phyloP scores from a whole-genome alignment of 805 yeast genomes.

The Naumovozyma baii region DNA sequence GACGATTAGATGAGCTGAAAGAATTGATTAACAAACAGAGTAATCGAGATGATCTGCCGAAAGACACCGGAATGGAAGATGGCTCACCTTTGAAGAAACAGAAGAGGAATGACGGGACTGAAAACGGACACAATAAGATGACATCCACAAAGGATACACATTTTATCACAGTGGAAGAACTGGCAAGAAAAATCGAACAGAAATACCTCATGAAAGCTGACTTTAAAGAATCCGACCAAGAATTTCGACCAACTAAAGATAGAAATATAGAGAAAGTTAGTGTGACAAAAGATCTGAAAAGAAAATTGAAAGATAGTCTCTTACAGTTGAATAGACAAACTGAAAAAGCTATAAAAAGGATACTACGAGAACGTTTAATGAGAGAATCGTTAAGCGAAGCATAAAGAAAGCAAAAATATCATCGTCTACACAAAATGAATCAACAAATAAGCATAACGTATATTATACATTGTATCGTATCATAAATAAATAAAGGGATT shows the following conservation, averaged over 20 bases:
- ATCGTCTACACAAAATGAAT: constrained; percentile 2
- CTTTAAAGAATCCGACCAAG: no score
- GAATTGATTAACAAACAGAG: background rate
- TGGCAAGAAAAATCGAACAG: no score
- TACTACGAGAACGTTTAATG: constrained; percentile 31
- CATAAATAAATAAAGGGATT: background rate
- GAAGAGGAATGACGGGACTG: no score
- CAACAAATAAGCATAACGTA: background rate
- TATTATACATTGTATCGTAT: background rate
- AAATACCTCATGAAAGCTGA: no score
- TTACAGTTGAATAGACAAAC: constrained; percentile 35
- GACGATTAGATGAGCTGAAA: background rate
- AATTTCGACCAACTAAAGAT: no score
- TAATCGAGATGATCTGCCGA: no score
- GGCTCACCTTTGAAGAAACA: no score
- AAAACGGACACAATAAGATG: no score
- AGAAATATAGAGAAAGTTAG: constrained; percentile 7
- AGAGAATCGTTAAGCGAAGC: background rate
- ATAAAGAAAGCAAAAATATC: background rate
- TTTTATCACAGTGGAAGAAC: no score
- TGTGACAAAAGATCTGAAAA: constrained; percentile 31
- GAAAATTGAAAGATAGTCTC: constrained; percentile 33
- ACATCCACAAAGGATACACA: no score
- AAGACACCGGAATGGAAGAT: no score
- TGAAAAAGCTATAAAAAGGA: constrained; percentile 31